Conservation (phyloP, 169 alveolate species). For the Eimeria brunetti region DNA sequence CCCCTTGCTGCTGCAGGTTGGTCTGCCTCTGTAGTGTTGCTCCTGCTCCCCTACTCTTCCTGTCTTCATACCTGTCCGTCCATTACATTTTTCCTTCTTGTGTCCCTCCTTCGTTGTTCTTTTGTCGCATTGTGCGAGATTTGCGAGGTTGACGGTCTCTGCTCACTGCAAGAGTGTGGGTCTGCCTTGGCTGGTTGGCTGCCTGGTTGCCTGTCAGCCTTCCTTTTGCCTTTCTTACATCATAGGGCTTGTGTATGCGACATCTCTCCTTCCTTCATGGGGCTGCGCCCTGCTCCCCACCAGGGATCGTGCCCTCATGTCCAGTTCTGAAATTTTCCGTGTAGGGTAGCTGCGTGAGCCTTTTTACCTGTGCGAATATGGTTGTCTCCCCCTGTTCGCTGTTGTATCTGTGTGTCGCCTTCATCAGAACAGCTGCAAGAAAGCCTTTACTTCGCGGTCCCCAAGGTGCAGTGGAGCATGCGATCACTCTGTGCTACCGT, state of each 20-base stretch:
- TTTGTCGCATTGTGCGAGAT: not conserved
- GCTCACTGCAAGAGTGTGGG: not conserved
- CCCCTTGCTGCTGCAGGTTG: not conserved
- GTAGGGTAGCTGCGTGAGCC: not conserved
- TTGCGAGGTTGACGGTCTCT: constrained; percentile 7
- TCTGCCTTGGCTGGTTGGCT: not conserved
- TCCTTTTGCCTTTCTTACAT: not conserved
- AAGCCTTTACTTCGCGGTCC: constrained; percentile 34
- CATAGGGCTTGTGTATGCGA: not conserved
- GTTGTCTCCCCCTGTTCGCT: not conserved
- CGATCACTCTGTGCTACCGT: constrained; percentile 41
- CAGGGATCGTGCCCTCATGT: not conserved
- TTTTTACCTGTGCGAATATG: not conserved
- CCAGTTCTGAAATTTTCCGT: not conserved
- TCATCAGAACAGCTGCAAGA: constrained; percentile 7
- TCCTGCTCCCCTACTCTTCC: not conserved
- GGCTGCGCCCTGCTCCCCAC: not conserved
- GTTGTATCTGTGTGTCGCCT: not conserved
- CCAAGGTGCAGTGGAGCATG: constrained; percentile 27
- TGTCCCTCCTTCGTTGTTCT: not conserved
- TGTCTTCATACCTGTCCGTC: not conserved
- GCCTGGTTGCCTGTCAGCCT: not conserved
- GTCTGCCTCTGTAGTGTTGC: not conserved
- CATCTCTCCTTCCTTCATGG: not conserved
- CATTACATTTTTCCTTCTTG: not conserved